Percentiles rank a stretch among this genome's conserved stretches.
Evolutionary conservation across 2,329 filamentous ascomycete genomes (phyloP).

Genomic region (Biscogniauxia marginata): DNA sequence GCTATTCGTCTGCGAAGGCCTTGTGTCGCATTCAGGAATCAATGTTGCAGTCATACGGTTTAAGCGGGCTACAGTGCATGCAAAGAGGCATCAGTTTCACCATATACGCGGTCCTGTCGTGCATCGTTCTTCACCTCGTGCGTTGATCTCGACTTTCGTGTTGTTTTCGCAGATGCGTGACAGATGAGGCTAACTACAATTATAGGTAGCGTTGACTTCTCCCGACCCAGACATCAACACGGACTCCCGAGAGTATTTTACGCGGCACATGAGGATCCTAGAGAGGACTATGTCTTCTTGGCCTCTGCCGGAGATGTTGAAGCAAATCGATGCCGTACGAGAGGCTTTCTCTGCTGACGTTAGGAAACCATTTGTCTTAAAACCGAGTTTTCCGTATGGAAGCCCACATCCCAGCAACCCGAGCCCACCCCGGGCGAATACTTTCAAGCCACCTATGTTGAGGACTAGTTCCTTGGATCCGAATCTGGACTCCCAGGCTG

Average conservation of each 20-base stretch:
- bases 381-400: conserved; percentile 82
- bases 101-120: conserved; percentile 88
- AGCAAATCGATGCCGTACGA: conserved; percentile 83
- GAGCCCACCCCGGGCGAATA: conserved; percentile 59
- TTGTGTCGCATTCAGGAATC: conserved; percentile 87
- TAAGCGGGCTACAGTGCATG: conserved; percentile 85
- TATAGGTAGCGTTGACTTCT: conserved; percentile 84
- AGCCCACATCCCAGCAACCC: conserved; percentile 69
- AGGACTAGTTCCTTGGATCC: conserved; percentile 52
- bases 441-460: conserved; percentile 48
- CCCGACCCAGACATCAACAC: conserved; percentile 84
- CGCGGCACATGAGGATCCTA: conserved; percentile 88
- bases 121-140: conserved; percentile 90
- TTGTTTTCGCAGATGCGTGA: not conserved
- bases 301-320: conserved; percentile 87
- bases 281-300: conserved; percentile 80
- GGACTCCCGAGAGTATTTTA: conserved; percentile 86
- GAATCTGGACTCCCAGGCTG: conserved; percentile 52
- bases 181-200: conserved; percentile 15
- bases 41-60: conserved; percentile 71
- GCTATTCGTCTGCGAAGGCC: conserved; percentile 79
- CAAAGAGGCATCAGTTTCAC: conserved; percentile 91
- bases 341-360: conserved; percentile 88
- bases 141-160: conserved; percentile 37
- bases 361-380: conserved; percentile 83